A percentile compares a stretch with the other conserved stretches of the same genome.
These are phyloP conservation scores for Salix dunnii DNA, from an alignment of 345 rosid species.

Conservation along the genomic window DNA sequence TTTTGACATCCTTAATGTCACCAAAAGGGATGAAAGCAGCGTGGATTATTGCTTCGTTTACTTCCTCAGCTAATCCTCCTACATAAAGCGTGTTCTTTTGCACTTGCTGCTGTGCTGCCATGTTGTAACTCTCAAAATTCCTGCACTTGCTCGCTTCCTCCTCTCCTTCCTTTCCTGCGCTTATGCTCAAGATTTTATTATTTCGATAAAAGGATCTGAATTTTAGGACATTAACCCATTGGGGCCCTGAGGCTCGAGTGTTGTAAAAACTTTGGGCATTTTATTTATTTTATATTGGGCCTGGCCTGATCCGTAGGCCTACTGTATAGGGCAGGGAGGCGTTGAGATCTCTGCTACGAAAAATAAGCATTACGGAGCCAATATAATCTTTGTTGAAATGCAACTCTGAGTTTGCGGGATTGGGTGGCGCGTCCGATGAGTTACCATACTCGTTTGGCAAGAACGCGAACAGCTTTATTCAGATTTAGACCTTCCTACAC, in stretches of 20 bases:
- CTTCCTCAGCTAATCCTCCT: conserved; percentile 95
- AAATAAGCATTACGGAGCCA: background rate
- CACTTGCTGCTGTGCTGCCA: conserved; percentile 35
- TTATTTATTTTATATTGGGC: too few relatives aligned
- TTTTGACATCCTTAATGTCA: conserved; percentile 94
- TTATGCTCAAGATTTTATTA: background rate
- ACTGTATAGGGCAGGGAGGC: background rate
- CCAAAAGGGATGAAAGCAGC: conserved; percentile 96
- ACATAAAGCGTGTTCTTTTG: conserved; percentile 97
- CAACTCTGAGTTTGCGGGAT: background rate
- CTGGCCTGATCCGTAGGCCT: background rate
- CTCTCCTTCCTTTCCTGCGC: background rate
- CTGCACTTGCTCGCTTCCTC: background rate
- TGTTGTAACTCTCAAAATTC: background rate
- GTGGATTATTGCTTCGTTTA: conserved; percentile 87
- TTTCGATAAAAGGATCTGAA: background rate
- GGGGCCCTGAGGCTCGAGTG: background rate
- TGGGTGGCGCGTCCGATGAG: too few relatives aligned
- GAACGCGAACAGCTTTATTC: too few relatives aligned
- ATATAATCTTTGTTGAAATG: background rate
- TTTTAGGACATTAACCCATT: background rate
- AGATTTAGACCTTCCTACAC: background rate
- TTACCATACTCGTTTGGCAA: too few relatives aligned
- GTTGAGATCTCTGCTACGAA: background rate
- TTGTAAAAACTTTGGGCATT: too few relatives aligned